Base-by-base conservation (phyloP, 306 rosid species). In the Benincasa hispida region DNA sequence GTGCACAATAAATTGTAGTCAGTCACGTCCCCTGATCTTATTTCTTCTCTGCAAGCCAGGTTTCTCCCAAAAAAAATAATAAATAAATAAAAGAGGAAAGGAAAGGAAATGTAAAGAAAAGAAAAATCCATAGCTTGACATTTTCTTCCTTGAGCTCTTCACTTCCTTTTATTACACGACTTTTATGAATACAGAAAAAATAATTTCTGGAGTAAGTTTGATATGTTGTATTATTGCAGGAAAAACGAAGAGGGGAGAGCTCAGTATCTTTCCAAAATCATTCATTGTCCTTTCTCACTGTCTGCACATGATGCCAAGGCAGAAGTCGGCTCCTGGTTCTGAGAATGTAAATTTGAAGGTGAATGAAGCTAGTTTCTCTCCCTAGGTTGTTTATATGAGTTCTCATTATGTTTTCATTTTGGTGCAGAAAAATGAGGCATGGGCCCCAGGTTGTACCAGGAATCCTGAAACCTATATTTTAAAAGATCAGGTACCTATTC, bases 281-380 rank as follows among this genome's bases (percentile, higher is more conserved):
- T 87, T 90, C 78, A 67, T 83, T 32, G 86, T 85, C 74, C 85
- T 92, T 73, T 90, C 96, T 57, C 92, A 90, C 83, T 89, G 96
- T 82, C 83, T 92, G 55, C 96, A 90, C 81, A 92, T 90, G 98
- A 76, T 92, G 92, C 96, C 98, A 30, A 90, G 90, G 76, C 96
- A 87, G 83, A 90, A 88, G 77, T 78, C 89, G 62, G 91, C 78
- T 1, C 83, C 88, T 56, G 89, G 80, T 41, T 87, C 89, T 74
- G 96, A 84, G 55, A 82, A 75, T 86, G 81, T 87, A 72, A 87
- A 77, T 82, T 53, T 80, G 84, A 85, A 86, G 93, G 97, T 92
- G 61, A 78, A 65, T 47, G 62, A 72, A 50, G 6, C 45, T 51
- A 50, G 28, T 72, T 72, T 50, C 47, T 42, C 42, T 78, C n/a